phyloP scores from a whole-genome alignment of 2,329 filamentous ascomycete genomes.

The Verticillium isaacii region DNA sequence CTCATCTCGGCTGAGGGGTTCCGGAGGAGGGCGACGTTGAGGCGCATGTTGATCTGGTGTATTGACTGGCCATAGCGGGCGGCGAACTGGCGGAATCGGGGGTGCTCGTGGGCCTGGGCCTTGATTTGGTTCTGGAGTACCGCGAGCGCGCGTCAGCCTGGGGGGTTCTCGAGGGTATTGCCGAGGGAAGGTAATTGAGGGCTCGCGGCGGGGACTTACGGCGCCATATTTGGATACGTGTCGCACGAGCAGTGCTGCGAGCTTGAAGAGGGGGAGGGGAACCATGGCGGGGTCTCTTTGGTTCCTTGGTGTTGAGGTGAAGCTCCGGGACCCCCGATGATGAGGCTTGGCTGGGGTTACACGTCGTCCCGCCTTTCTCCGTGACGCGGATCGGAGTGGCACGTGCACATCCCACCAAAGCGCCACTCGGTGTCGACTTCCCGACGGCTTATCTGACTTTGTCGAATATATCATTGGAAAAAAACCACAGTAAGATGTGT shows the following conservation, averaged over 20 bases:
- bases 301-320: not conserved
- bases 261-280: conserved; percentile 62
- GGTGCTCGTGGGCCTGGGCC: conserved; percentile 59
- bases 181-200: not conserved
- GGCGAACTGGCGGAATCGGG: conserved; percentile 54
- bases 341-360: not conserved
- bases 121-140: conserved; percentile 59
- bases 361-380: not conserved
- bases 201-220: conserved; percentile 36
- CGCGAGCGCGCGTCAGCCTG: not conserved
- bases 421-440: no score
- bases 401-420: not conserved
- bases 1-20: conserved; percentile 52
- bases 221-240: conserved; percentile 67
- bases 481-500: no score
- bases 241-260: conserved; percentile 58
- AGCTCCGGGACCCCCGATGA: not conserved
- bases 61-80: conserved; percentile 59
- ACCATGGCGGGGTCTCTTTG: conserved; percentile 45
- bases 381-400: not conserved
- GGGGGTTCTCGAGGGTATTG: not conserved
- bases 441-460: no score
- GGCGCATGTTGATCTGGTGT: conserved; percentile 63
- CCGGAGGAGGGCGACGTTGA: conserved; percentile 55
- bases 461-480: no score